Base-by-base conservation (phyloP, 2,329 filamentous ascomycete species). In the Phyllosticta ampelicida region DNA sequence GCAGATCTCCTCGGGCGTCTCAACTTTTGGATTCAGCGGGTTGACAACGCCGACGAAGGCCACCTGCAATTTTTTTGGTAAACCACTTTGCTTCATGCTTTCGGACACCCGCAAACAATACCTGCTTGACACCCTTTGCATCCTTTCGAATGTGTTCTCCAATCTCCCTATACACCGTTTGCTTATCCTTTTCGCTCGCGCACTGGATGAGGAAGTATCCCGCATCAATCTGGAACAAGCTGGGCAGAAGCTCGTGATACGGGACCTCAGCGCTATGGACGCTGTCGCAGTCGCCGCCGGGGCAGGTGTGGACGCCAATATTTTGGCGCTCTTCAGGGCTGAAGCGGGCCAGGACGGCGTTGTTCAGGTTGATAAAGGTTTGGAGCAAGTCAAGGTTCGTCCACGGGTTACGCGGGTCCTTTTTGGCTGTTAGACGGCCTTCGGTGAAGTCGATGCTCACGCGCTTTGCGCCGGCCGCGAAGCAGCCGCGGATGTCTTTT, bases 401-500 rank as follows among this genome's bases (percentile, higher is more conserved):
- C 68, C 68, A 70, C 11, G 67, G 68, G 54, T 68, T 70, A 18
- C 66, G 61, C 11, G 63, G 62, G 53, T 70, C 68, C 23, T 69
- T 70, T 54, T 68, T 70, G 26, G 62, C 60, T 3, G 68, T 66
- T 16, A 70, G 63, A 9, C 65, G 60, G 16, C 64, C 68, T 61
- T 70, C 68, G 10, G 68, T 69, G 54, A 70, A 70, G 56, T 70
- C 68, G 44, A 70, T 68, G 26, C 65, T 66, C 19, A 70, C 68
- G 44, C 68, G 63, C 54, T 63, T 61, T 11, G 67, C 68, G 8
- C 68, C 68, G 10, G 64, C 66, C 30, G 65, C 65, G 60, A 70
- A 70, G 53, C 67, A 70, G 54, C 65, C 64, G 5, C 67, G 62
- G 56, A 70, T 70, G 60, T 70, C 68, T 56, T 69, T 70, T 57